Percentiles rank a stretch among this genome's conserved stretches.
These are phyloP conservation scores for Sphenostylis stenocarpa DNA, from an alignment of 306 rosid genomes.

Conservation along the genomic window DNA sequence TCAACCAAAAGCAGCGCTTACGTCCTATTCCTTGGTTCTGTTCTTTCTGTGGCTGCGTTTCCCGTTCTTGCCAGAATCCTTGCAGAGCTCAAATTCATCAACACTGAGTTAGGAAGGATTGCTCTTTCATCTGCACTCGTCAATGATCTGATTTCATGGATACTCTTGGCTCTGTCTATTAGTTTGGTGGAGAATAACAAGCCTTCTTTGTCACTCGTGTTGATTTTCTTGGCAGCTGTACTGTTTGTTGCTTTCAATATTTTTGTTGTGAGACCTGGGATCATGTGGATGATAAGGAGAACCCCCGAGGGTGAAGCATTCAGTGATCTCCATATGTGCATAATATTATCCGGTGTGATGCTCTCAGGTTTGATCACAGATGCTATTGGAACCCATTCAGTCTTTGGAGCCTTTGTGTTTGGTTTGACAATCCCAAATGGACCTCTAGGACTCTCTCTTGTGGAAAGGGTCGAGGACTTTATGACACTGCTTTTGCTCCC, in stretches of 20 bases:
- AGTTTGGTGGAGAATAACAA: slow-evolving; percentile 50
- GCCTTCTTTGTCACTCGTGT: slow-evolving; percentile 51
- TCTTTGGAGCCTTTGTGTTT: slow-evolving; percentile 87
- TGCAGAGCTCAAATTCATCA: slow-evolving; percentile 71
- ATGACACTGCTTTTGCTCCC: slow-evolving; percentile 80
- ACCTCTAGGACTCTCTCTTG: slow-evolving; percentile 70
- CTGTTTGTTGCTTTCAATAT: slow-evolving; percentile 53
- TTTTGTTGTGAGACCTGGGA: slow-evolving; percentile 52
- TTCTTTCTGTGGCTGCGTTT: slow-evolving; percentile 76
- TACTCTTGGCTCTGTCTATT: slow-evolving; percentile 60
- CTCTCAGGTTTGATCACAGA: slow-evolving; percentile 82
- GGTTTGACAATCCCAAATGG: slow-evolving; percentile 82
- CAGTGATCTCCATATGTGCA: slow-evolving; percentile 66
- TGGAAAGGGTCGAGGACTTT: slow-evolving; percentile 89
- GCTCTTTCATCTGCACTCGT: slow-evolving; percentile 76
- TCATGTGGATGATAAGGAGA: slow-evolving; percentile 61
- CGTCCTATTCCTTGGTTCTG: slow-evolving; percentile 66
- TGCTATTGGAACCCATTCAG: slow-evolving; percentile 79
- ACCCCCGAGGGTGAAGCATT: slow-evolving; percentile 83
- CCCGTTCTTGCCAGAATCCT: slow-evolving; percentile 82
- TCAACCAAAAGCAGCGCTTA: slow-evolving; percentile 34
- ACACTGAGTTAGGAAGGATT: slow-evolving; percentile 68
- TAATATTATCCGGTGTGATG: slow-evolving; percentile 84
- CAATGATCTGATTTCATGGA: slow-evolving; percentile 75
- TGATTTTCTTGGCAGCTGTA: slow-evolving; percentile 55